Base-by-base conservation (phyloP, 768 basidiomycete genomes). In the Mycena alexandri region DNA sequence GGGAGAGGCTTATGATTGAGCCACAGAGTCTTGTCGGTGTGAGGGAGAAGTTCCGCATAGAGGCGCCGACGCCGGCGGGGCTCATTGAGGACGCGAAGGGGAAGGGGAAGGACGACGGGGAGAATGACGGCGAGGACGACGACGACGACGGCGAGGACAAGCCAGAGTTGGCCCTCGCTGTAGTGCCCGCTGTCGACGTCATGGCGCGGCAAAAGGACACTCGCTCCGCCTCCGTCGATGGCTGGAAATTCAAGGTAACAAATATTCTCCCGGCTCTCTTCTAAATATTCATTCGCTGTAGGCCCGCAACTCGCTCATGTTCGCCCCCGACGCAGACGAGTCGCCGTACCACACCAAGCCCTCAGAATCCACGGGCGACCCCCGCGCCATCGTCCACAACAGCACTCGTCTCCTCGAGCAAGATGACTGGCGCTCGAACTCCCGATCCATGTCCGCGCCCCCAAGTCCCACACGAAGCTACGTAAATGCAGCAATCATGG, bases 281-380 rank as follows among this genome's bases (percentile, higher is more conserved):
- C 33, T 33, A 61, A 56, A 51, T 24, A 44, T 55, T 41, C 25
- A 51, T 57, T 46, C 50, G 33, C 24, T 62, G 22, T 72, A 98
- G 96, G 86, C 94, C 29, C 90, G 98, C 64, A 99, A 99, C 79
- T 90, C 93, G 5, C 83, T 99, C 59, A 98, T 98, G 95, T 99
- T 98, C 75, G 76, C 92, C 0, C 96, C 98, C 2, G 98, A 98
- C 73, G 94, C 94, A 29, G 93, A 99, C 75, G 83, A 87, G 50
- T 88, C 92, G 22, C 93, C 95, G 1, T 93, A 95, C 73, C 85
- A 90, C 34, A 60, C 58, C 75, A 78, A 80, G 5, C 78, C 79
- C 51, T 74, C 74, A 5, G 72, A 78, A 56, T 63, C 77, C 41
- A 25, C 70, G 9, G 82, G 75, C 7, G 84, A 85, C 64, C 84